Percentiles rank a stretch among this genome's conserved stretches.
Evolutionary conservation across 1,284 basidiomycete genomes (phyloP).

Genomic region (Xanthoconium separans): DNA sequence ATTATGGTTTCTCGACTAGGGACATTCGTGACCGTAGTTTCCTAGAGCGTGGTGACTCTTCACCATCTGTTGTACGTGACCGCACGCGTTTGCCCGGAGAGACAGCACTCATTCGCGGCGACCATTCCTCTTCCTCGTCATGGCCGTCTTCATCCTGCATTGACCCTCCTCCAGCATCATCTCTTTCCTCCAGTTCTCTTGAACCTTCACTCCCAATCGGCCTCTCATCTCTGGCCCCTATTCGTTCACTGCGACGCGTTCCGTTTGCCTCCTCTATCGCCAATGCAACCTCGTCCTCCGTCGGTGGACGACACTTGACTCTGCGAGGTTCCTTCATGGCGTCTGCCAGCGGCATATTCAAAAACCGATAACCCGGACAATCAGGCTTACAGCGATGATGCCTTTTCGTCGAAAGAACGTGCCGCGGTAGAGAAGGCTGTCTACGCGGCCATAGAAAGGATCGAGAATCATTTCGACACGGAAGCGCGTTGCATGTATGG

Average conservation of each 20-base stretch:
- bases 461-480: slow-evolving; percentile 29
- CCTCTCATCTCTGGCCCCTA: not conserved
- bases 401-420: slow-evolving; percentile 26
- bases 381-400: slow-evolving; percentile 16
- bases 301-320: slow-evolving; percentile 23
- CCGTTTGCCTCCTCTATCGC: slow-evolving; percentile 16
- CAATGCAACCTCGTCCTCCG: slow-evolving; percentile 22
- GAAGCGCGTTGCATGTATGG: slow-evolving; percentile 25
- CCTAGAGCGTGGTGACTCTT: slow-evolving; percentile 14
- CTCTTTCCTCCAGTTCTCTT: slow-evolving; percentile 16
- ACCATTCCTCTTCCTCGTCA: not conserved
- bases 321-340: slow-evolving; percentile 25
- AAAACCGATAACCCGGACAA: slow-evolving; percentile 26
- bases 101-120: not conserved
- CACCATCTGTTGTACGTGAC: slow-evolving; percentile 11
- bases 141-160: slow-evolving; percentile 8
- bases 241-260: not conserved
- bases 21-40: slow-evolving; percentile 18
- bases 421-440: slow-evolving; percentile 25
- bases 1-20: slow-evolving; percentile 1
- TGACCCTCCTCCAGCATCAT: slow-evolving; percentile 12
- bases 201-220: slow-evolving; percentile 7
- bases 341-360: slow-evolving; percentile 19
- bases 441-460: slow-evolving; percentile 29
- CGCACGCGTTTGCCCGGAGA: slow-evolving; percentile 21